Percentiles rank a stretch among this genome's conserved stretches.
These are phyloP conservation scores for Vitis amurensis DNA, from an alignment of 164 flowering plant genomes.

Conservation along the genomic window DNA sequence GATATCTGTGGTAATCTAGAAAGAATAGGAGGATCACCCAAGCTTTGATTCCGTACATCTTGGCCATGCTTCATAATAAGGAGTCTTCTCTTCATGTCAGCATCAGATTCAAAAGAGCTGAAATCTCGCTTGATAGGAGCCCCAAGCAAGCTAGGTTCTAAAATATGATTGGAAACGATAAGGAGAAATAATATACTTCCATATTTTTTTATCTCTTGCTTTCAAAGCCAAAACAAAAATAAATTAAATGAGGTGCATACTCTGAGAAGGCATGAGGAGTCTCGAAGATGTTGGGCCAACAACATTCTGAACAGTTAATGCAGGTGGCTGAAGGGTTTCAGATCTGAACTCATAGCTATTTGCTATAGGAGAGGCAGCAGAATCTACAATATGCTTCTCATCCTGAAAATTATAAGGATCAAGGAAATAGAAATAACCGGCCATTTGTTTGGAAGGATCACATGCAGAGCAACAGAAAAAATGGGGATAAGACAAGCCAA, in stretches of 20 bases:
- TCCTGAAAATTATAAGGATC: slow-evolving; percentile 32
- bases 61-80: slow-evolving; percentile 39
- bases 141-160: slow-evolving; percentile 73
- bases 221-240: not conserved
- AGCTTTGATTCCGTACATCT: slow-evolving; percentile 39
- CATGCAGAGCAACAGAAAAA: not conserved
- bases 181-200: not conserved
- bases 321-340: slow-evolving; percentile 45
- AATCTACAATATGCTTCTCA: slow-evolving; percentile 39
- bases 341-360: slow-evolving; percentile 42
- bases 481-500: not conserved
- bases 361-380: slow-evolving; percentile 21
- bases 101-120: slow-evolving; percentile 38
- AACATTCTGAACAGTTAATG: slow-evolving; percentile 23
- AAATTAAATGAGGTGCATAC: slow-evolving; percentile 33
- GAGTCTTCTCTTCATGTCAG: slow-evolving; percentile 43
- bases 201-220: not conserved
- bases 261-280: slow-evolving; percentile 46
- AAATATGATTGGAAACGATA: slow-evolving; percentile 1
- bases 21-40: slow-evolving; percentile 52
- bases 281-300: slow-evolving; percentile 34
- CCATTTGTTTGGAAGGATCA: not conserved
- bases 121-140: slow-evolving; percentile 54
- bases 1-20: slow-evolving; percentile 40
- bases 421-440: not conserved